These are phyloP conservation scores for Parasitella parasitica DNA, from an alignment of 371 early-diverging fungal genomes.

Conservation along the genomic window DNA sequence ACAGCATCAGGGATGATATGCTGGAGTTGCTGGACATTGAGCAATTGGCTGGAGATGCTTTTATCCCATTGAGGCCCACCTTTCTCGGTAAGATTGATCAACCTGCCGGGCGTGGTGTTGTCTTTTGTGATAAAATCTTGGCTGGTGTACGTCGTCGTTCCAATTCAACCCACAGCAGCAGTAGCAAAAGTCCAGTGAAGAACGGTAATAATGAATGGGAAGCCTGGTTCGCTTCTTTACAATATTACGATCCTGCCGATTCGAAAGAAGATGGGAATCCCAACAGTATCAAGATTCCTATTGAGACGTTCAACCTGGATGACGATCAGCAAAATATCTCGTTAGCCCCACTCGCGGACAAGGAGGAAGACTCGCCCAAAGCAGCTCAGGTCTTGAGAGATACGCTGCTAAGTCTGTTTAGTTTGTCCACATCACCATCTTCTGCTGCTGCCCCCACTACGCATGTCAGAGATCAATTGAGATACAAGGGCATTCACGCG, in stretches of 20 bases:
- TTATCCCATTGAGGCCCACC: constrained; percentile 13
- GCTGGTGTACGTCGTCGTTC: constrained; percentile 34
- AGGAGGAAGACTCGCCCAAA: constrained; percentile 5
- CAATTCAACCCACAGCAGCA: not conserved
- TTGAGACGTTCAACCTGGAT: constrained; percentile 19
- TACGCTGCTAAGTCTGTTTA: constrained; percentile 14
- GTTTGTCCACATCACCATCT: not conserved
- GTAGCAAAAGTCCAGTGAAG: not conserved
- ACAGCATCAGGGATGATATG: not conserved
- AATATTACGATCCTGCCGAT: constrained; percentile 26
- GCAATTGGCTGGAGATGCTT: constrained; percentile 24
- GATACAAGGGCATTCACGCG: constrained; percentile 14
- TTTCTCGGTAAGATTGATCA: constrained; percentile 35
- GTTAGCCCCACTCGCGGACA: not conserved
- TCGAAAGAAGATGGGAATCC: not conserved
- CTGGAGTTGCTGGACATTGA: constrained; percentile 34
- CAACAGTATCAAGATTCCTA: constrained; percentile 4
- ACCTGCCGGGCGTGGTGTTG: constrained; percentile 25
- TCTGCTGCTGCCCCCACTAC: not conserved
- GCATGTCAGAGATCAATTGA: not conserved
- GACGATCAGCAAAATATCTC: not conserved
- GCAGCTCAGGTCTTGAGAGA: not conserved
- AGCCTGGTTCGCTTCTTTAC: constrained; percentile 39
- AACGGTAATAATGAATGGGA: constrained; percentile 26
- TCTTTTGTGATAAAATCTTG: constrained; percentile 30